Base-by-base conservation (phyloP, 345 rosid species). In the Gossypium rotundifolium region DNA sequence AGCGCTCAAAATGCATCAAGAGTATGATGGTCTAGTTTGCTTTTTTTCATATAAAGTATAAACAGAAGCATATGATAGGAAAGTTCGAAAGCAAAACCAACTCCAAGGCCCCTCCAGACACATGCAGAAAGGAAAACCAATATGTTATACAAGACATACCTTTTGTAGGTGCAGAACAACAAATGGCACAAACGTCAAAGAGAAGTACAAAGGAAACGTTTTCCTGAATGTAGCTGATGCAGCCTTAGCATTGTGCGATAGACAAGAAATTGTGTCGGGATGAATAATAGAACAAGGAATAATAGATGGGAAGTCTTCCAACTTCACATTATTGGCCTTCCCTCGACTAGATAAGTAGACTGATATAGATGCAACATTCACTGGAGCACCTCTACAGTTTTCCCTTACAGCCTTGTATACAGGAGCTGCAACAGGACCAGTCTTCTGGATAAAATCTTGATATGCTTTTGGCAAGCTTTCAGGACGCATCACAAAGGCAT, bases 381-480 rank as follows among this genome's bases (percentile, higher is more conserved):
- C 81, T 9, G 94, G 93, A 65, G 86, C 88, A 79, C 93, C 96
- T 85, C 99, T 88, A 84, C 99, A 93, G 86, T 81, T 85, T 22
- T 93, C 96, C 84, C 92, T 88, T 29, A 95, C 97, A 71, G 98
- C 93, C 85, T 89, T 91, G 82, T 95, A 95, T 7, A 89, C 92
- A 74, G 98, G 96, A 5, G 79, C 84, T 40, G 92, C 90, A 76
- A 93, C 97, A 69, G 99, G 99, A 65, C 99, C 97, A 22, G 99
- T 95, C 82, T 93, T 93, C 83, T 93, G 98, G 78, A 95, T 95
- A 65, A 93, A 95, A 77, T 93, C 94, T 79, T 83, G 91, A 85
- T 95, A 95, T 75, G 98, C 82, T 84, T 90, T 90, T 44, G 98
- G 99, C 87, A 95, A 87, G 86, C 93, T 95, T 85, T 95, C 99